Percentiles rank a stretch among this genome's conserved stretches.
Evolutionary conservation across 148 eudicot genomes (phyloP).

Genomic region (Vaccinium macrocarpon): DNA sequence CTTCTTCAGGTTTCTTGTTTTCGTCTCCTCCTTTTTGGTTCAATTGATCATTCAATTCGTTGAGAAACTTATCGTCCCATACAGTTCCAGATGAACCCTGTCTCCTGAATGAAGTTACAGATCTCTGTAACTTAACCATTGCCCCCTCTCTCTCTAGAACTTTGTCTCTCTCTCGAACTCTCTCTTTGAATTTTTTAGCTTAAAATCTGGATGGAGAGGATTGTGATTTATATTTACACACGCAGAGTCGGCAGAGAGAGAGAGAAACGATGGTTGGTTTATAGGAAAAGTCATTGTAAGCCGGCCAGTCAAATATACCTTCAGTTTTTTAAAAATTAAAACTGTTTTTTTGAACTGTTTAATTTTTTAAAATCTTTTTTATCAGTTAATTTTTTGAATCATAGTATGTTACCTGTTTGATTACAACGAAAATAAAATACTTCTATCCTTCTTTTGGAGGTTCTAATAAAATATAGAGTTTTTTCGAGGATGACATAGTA

Average conservation of each 20-base stretch:
- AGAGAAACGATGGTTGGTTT: not conserved
- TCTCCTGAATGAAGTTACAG: slow-evolving; percentile 50
- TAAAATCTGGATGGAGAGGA: not conserved
- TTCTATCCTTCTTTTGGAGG: too few relatives aligned
- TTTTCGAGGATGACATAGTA: too few relatives aligned
- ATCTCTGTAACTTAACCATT: slow-evolving; percentile 48
- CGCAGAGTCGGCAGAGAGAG: not conserved
- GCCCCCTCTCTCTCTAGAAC: not conserved
- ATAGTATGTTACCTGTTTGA: too few relatives aligned
- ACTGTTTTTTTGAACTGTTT: too few relatives aligned
- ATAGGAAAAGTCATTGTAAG: not conserved
- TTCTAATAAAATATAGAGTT: too few relatives aligned
- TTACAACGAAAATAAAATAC: too few relatives aligned
- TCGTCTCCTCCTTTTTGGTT: slow-evolving; percentile 11
- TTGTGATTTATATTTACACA: not conserved
- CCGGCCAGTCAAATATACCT: not conserved
- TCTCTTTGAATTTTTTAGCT: not conserved
- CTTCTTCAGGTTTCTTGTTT: not conserved
- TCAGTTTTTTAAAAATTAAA: too few relatives aligned
- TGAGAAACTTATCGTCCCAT: slow-evolving; percentile 45
- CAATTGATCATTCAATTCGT: slow-evolving; percentile 18
- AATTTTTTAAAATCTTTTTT: too few relatives aligned
- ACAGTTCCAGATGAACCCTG: slow-evolving; percentile 72
- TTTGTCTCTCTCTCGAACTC: slow-evolving; percentile 1
- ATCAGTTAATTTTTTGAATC: too few relatives aligned